A percentile compares a stretch with the other conserved stretches of the same genome.
These are phyloP conservation scores for Nannochloris sp. DNA, from an alignment of 139 green algal species.

Conservation along the genomic window DNA sequence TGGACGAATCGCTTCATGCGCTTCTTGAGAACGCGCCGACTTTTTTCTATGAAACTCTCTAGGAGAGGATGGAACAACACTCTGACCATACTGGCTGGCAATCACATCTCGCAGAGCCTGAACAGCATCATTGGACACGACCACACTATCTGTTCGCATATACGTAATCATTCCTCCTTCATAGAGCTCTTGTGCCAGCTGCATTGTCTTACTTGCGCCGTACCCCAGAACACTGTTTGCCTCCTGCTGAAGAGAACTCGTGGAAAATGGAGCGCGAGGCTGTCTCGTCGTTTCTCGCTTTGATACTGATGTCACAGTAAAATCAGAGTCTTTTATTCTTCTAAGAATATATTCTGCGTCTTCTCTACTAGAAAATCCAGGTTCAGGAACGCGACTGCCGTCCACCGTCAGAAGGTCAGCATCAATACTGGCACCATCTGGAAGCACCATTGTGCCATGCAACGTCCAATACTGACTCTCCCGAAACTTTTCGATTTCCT, in stretches of 20 bases:
- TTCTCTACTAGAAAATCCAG: slow-evolving; percentile 25
- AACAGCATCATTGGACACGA: slow-evolving; percentile 39
- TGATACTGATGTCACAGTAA: slow-evolving; percentile 21
- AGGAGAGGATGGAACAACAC: slow-evolving; percentile 2
- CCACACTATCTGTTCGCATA: slow-evolving; percentile 84
- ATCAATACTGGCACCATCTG: background rate
- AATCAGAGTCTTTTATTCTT: slow-evolving; percentile 19
- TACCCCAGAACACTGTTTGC: slow-evolving; percentile 64
- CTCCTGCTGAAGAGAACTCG: slow-evolving; percentile 82
- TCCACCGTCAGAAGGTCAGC: slow-evolving; percentile 27
- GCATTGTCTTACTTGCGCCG: slow-evolving; percentile 64
- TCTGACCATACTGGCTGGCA: slow-evolving; percentile 12
- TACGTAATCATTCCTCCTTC: slow-evolving; percentile 89
- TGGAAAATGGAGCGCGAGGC: slow-evolving; percentile 73
- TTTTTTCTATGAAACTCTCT: slow-evolving; percentile 33
- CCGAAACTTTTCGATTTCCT: slow-evolving; percentile 52
- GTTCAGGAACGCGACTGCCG: slow-evolving; percentile 28
- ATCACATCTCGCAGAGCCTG: slow-evolving; percentile 34
- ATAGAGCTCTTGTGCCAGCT: slow-evolving; percentile 79
- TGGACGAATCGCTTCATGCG: slow-evolving; percentile 88
- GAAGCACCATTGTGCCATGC: slow-evolving; percentile 9
- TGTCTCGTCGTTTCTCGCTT: slow-evolving; percentile 30
- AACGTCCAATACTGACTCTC: slow-evolving; percentile 60
- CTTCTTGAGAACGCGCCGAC: slow-evolving; percentile 64
- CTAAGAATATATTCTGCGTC: slow-evolving; percentile 23